These are phyloP conservation scores for Podospora australis DNA, from an alignment of 495 filamentous ascomycete species.

Conservation along the genomic window DNA sequence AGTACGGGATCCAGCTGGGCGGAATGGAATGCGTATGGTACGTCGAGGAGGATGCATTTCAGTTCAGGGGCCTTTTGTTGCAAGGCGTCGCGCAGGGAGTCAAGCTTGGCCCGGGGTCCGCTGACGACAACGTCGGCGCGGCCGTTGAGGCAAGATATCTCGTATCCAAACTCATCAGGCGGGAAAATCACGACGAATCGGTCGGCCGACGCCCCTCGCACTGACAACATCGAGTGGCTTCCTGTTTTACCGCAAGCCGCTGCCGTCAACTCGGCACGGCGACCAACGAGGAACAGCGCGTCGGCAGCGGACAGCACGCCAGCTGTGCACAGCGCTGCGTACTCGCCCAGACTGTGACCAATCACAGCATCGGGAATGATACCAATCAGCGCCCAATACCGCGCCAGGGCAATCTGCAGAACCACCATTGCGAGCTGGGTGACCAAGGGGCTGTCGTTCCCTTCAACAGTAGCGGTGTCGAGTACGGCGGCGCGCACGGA, in stretches of 20 bases:
- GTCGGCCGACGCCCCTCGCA: constrained; percentile 31
- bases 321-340: constrained; percentile 74
- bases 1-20: constrained; percentile 70
- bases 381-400: constrained; percentile 74
- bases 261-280: constrained; percentile 60
- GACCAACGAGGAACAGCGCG: constrained; percentile 73
- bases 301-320: constrained; percentile 75
- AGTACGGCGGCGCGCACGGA: constrained; percentile 63
- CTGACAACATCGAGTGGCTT: constrained; percentile 47
- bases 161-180: too few relatives aligned
- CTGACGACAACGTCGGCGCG: constrained; percentile 57
- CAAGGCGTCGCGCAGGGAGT: constrained; percentile 50
- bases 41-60: constrained; percentile 62
- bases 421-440: constrained; percentile 72
- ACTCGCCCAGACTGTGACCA: constrained; percentile 84
- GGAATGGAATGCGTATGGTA: constrained; percentile 79
- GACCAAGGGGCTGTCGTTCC: constrained; percentile 62
- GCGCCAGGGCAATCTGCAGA: constrained; percentile 79
- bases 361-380: constrained; percentile 69
- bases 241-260: constrained; percentile 37
- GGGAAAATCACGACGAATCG: too few relatives aligned
- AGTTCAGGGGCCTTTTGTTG: constrained; percentile 50
- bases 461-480: constrained; percentile 49
- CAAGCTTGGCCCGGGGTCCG: constrained; percentile 44
- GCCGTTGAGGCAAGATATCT: too few relatives aligned